phyloP scores from a whole-genome alignment of 805 yeast species.

The Starmera amethionina region DNA sequence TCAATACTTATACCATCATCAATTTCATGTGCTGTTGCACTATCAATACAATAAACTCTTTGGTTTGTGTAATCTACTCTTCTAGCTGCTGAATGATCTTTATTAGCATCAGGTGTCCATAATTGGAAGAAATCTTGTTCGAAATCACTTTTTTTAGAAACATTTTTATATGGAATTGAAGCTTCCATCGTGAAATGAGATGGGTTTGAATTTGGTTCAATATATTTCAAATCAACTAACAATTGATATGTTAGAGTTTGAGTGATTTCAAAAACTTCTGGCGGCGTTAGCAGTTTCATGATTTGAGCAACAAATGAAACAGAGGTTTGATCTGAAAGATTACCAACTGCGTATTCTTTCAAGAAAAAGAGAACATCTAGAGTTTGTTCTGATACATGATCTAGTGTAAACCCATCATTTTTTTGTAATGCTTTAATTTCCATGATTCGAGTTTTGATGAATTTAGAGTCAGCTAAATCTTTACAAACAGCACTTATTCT shows the following conservation, averaged over 20 bases:
- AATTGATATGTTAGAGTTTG: conserved; percentile 45
- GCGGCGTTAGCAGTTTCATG: conserved; percentile 17
- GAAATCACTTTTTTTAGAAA: conserved; percentile 32
- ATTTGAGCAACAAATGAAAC: conserved; percentile 38
- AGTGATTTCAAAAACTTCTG: conserved; percentile 34
- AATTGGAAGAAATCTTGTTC: conserved; percentile 32
- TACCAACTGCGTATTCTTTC: conserved; percentile 47
- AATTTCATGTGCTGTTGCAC: conserved; percentile 72
- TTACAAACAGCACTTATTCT: conserved; percentile 2
- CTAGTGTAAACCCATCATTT: too few relatives aligned
- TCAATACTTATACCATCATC: conserved; percentile 84
- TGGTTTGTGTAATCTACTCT: conserved; percentile 34
- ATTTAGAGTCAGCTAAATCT: too few relatives aligned
- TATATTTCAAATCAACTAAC: conserved; percentile 23
- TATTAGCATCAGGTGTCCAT: conserved; percentile 16
- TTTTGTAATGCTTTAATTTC: too few relatives aligned
- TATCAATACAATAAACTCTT: conserved; percentile 77
- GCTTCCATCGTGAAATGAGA: conserved; percentile 37
- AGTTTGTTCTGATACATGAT: too few relatives aligned
- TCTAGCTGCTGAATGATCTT: conserved; percentile 5
- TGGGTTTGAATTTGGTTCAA: conserved; percentile 32
- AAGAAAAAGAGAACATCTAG: conserved; percentile 33
- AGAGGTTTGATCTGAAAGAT: conserved; percentile 34
- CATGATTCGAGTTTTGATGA: too few relatives aligned
- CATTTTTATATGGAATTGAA: conserved; percentile 32